Base-by-base conservation (phyloP, 495 filamentous ascomycete genomes). In the Penicillium turbatum region DNA sequence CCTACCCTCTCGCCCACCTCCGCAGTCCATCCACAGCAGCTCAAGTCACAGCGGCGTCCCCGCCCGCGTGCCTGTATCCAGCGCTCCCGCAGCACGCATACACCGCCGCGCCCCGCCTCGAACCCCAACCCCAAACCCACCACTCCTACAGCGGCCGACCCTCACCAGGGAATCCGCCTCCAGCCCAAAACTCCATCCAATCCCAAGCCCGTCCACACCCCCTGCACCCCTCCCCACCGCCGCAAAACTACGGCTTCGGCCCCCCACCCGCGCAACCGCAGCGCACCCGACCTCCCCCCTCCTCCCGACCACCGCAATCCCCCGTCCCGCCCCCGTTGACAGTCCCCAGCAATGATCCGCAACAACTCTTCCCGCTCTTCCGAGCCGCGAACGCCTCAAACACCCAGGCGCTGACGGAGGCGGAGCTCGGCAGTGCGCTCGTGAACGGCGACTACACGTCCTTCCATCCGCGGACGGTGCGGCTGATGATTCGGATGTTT, bases 401-500 rank as follows among this genome's bases (percentile, higher is more conserved):
- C 26, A 89, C 81, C 41, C 92, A 92, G 19, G 81, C 90, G 48
- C 79, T 98, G 36, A 89, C 86, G 1, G 95, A 97, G 67, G 74
- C 78, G 55, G 93, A 98, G 70, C 88, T 98, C 15, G 84, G 88
- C 9, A 86, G 88, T 0, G 93, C 93, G 10, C 84, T 98, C 8
- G 95, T 98, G 36, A 98, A 98, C 68, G 92, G 90, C 38, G 93
- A 98, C 75, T 97, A 85, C 79, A 87, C 89, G 5, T 81, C 87
- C 5, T 98, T 98, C 68, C 95, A 98, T 72, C 83, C 86, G n/a
- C 88, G 96, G 59, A 98, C 93, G 3, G 90, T 98, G 52, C 86
- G 86, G 55, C 95, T 96, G 90, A 97, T 98, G 93, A 96, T 97
- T 55, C 84, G 80, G 65, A 97, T 97, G 93, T 98, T 98, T 72